Evolutionary conservation across 2,329 filamentous ascomycete genomes (phyloP).

Genomic region (Trichoderma sp.): DNA sequence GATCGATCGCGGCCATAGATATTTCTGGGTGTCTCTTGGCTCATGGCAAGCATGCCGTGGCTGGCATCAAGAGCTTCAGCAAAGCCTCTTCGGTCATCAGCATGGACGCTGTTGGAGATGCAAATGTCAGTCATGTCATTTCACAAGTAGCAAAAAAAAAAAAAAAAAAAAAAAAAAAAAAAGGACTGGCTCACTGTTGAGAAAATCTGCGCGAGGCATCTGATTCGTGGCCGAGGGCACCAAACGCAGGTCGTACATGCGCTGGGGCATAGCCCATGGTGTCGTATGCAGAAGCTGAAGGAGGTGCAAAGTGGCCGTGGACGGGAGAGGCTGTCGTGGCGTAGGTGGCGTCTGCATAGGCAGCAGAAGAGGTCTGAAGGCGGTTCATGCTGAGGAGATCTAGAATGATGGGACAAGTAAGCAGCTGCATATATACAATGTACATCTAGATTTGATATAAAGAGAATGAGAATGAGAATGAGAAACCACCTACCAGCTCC

Average conservation of each 20-base stretch:
- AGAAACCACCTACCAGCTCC: constrained; percentile 72
- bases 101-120: constrained; percentile 39
- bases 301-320: constrained; percentile 62
- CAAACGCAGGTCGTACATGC: constrained; percentile 54
- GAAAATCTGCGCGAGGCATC: constrained; percentile 69
- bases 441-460: neutral
- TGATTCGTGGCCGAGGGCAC: constrained; percentile 58
- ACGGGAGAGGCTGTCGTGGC: constrained; percentile 68
- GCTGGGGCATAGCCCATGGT: constrained; percentile 73
- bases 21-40: constrained; percentile 89
- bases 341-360: constrained; percentile 70
- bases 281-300: constrained; percentile 70
- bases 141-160: neutral
- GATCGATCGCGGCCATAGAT: constrained; percentile 77
- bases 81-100: constrained; percentile 67
- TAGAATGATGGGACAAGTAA: constrained; percentile 72
- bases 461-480: neutral
- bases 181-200: constrained; percentile 70
- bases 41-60: constrained; percentile 92
- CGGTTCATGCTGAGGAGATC: constrained; percentile 73
- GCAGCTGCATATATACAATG: constrained; percentile 28
- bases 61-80: constrained; percentile 90
- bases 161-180: neutral
- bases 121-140: neutral
- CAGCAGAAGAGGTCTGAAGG: constrained; percentile 60